Evolutionary conservation across 2,329 filamentous ascomycete genomes (phyloP).

Genomic region (Amesomyces nigricolor): DNA sequence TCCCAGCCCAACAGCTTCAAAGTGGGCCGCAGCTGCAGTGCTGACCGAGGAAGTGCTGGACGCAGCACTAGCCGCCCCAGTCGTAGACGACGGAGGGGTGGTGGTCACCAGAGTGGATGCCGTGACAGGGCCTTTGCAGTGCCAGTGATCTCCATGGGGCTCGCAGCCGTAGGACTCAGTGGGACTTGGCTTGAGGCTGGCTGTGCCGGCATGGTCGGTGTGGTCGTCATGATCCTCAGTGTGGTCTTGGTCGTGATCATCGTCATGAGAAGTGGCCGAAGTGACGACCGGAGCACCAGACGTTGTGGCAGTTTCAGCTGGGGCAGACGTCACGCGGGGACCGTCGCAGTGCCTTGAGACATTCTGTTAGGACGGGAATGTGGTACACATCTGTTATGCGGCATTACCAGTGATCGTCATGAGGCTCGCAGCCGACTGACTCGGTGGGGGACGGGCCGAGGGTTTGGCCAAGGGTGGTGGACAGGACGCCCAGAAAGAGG

Average conservation of each 20-base stretch:
- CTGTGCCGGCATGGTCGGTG: slow-evolving; percentile 12
- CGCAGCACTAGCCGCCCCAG: background rate
- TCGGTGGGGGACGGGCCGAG: slow-evolving; percentile 26
- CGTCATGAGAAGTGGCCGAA: background rate
- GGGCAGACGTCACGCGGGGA: slow-evolving; percentile 12
- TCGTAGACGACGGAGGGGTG: background rate
- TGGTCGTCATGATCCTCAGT: slow-evolving; percentile 14
- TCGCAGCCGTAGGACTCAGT: slow-evolving; percentile 25
- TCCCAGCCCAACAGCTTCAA: slow-evolving; percentile 13
- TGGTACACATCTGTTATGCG: background rate
- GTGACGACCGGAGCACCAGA: background rate
- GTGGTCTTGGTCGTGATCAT: slow-evolving; percentile 8
- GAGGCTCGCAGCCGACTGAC: slow-evolving; percentile 32
- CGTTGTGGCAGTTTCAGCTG: background rate
- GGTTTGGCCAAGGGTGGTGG: slow-evolving; percentile 8
- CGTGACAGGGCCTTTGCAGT: slow-evolving; percentile 18
- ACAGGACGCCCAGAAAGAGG: slow-evolving; percentile 18
- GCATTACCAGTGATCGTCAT: slow-evolving; percentile 37
- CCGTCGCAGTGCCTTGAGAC: slow-evolving; percentile 22
- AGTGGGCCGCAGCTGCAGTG: slow-evolving; percentile 6
- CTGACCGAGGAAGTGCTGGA: background rate
- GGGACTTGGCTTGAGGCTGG: slow-evolving; percentile 18
- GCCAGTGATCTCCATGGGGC: slow-evolving; percentile 26
- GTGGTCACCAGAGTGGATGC: background rate
- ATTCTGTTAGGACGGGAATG: background rate